These are phyloP conservation scores for Ceratocystis lukuohia DNA, from an alignment of 2,329 filamentous ascomycete species.

Conservation along the genomic window DNA sequence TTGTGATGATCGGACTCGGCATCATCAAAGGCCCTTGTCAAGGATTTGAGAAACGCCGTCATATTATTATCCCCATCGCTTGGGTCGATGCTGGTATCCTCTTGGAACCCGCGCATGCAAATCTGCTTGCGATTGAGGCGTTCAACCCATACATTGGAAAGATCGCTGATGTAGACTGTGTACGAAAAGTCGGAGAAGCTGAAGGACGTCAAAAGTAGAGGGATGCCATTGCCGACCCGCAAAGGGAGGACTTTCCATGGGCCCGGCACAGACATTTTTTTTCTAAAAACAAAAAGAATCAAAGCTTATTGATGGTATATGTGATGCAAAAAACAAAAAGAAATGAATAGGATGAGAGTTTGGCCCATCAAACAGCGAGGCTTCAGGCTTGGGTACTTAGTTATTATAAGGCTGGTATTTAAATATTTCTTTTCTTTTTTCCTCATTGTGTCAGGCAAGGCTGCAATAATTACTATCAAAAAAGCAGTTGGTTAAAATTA, in stretches of 20 bases:
- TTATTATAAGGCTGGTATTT: too few species aligned
- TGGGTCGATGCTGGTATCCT: conserved; percentile 60
- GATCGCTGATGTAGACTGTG: conserved; percentile 53
- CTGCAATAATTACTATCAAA: not conserved
- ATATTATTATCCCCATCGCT: conserved; percentile 56
- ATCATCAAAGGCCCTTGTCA: conserved; percentile 40
- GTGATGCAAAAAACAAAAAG: not conserved
- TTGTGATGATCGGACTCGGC: conserved; percentile 32
- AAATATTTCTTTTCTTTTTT: too few species aligned
- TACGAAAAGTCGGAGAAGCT: conserved; percentile 45
- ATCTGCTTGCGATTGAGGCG: conserved; percentile 48
- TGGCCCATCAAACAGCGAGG: not conserved
- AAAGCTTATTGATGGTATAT: not conserved
- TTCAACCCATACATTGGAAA: conserved; percentile 62
- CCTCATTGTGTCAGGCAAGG: not conserved
- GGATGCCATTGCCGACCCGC: conserved; percentile 32
- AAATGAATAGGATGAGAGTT: not conserved
- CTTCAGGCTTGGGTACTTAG: not conserved
- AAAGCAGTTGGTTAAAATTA: too few species aligned
- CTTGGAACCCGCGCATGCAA: conserved; percentile 44
- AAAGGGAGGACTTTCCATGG: conserved; percentile 39
- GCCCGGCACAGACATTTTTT: conserved; percentile 26
- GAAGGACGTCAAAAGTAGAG: conserved; percentile 50
- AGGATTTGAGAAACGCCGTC: conserved; percentile 49
- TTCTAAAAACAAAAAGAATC: not conserved